These are phyloP conservation scores for Rhytidiadelphus loreus DNA, from an alignment of 225 moss, liverwort and hornwort species.

Conservation along the genomic window DNA sequence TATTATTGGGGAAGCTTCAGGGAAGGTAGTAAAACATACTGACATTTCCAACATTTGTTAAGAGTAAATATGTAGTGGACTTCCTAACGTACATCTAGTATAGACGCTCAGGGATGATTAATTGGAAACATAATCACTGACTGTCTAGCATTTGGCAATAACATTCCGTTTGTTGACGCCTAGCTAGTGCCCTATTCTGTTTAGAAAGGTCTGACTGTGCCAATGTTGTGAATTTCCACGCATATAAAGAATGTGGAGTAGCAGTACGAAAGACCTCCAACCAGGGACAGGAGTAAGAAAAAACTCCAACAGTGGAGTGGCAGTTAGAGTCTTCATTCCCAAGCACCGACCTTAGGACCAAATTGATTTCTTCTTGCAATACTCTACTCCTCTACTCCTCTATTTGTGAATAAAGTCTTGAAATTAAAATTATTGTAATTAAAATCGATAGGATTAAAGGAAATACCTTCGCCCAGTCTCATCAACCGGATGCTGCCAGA, in stretches of 20 bases:
- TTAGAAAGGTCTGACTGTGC: background rate
- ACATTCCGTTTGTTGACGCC: background rate
- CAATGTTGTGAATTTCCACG: background rate
- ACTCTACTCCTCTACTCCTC: background rate
- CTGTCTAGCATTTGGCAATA: background rate
- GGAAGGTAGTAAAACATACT: background rate
- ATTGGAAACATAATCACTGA: background rate
- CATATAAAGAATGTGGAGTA: background rate
- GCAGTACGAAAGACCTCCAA: background rate
- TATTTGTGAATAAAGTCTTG: background rate
- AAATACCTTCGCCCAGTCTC: constrained; percentile 14
- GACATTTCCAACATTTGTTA: background rate
- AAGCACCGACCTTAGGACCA: background rate
- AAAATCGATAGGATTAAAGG: too few relatives aligned
- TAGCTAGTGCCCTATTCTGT: too few relatives aligned
- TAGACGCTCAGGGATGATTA: background rate
- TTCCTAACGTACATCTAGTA: background rate
- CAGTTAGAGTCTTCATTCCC: background rate
- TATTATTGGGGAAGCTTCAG: too few relatives aligned
- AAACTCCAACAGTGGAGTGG: background rate
- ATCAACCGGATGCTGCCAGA: constrained; percentile 19
- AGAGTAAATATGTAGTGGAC: background rate
- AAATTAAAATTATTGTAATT: background rate
- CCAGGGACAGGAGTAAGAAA: background rate
- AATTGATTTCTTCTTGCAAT: too few relatives aligned